Evolutionary conservation across 176 grass and related monocot genomes (phyloP), one percentile per base, ranked within the genome.

Genomic region (Luzula sylvatica): DNA sequence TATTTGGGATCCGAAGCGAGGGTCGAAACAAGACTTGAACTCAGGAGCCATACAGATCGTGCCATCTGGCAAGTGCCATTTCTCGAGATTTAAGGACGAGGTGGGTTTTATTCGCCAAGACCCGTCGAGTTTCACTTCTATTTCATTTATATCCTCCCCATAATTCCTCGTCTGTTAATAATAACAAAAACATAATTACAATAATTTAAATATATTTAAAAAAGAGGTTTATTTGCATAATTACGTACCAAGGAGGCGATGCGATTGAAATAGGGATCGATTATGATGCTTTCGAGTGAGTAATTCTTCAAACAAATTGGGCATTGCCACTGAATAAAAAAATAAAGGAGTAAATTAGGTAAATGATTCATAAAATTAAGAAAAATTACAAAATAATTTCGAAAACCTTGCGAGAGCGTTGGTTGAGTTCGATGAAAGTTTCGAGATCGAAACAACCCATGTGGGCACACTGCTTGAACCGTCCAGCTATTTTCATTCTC

Each of bases 361-460:
- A 22, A 3, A 38, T 8, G 45, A 2, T 1, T n/a, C 15, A 58
- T 40, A 49, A 15, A 42, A 24, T 42, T 26, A 7, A 49, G 35
- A 46, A 59, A n/a, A 57, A 15, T 35, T 38, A 20, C 50, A 47
- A 16, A 39, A 7, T 48, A 44, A 38, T 3, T 55, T n/a, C n/a
- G n/a, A n/a, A n/a, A n/a, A 95, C 89, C 83, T 95, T 95, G 50
- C 83, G 76, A 56, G 90, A 86, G 23, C 81, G 77, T 24, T 75
- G 70, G 58, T 82, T 88, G 15, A 95, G 74, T 60, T 87, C 74
- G 46, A 95, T 74, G 65, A 95, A 95, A 72, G 89, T 75, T 81
- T 88, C 89, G 56, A 95, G 76, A 79, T 96, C 80, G 74, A 96
- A 96, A 67, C 92, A 89, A 48, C 85, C 74, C 81, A 96, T 79